Evolutionary conservation across 225 moss, liverwort and hornwort genomes (phyloP).

Genomic region (Thuidium tamariscinum): DNA sequence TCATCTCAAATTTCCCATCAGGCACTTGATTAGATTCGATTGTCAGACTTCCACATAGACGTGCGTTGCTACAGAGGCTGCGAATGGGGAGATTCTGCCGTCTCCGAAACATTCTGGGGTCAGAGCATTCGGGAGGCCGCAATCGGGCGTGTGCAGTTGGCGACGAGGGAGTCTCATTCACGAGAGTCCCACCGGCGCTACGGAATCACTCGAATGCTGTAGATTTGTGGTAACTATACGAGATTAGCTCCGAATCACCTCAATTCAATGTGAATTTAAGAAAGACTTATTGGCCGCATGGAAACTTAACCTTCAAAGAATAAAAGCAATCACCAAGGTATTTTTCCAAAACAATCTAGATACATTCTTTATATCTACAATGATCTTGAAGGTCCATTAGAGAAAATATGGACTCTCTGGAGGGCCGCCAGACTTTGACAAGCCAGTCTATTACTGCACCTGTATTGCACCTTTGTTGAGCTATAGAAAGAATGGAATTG

Average conservation of each 20-base stretch:
- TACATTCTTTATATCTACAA: too few relatives aligned
- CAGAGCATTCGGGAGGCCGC: background rate
- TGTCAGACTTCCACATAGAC: background rate
- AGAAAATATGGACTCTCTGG: too few relatives aligned
- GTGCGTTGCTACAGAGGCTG: background rate
- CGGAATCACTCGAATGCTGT: background rate
- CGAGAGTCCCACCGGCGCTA: background rate
- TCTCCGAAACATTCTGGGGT: background rate
- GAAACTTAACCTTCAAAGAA: too few relatives aligned
- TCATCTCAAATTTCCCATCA: background rate
- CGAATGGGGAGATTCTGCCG: background rate
- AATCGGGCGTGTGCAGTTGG: constrained; percentile 14
- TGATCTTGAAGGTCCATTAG: too few relatives aligned
- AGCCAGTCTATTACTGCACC: too few relatives aligned
- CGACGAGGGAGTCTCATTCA: constrained; percentile 19
- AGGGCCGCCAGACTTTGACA: too few relatives aligned
- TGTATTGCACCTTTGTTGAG: too few relatives aligned
- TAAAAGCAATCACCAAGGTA: too few relatives aligned
- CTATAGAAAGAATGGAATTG: too few relatives aligned
- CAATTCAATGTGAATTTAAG: too few relatives aligned
- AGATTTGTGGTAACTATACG: constrained; percentile 11
- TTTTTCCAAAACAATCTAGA: too few relatives aligned
- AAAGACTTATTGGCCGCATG: too few relatives aligned
- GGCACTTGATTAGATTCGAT: background rate
- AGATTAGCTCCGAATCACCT: background rate